Percentiles rank a stretch among this genome's conserved stretches.
phyloP scores from a whole-genome alignment of 208 protist species.

The Leptomonas pyrrhocoris region DNA sequence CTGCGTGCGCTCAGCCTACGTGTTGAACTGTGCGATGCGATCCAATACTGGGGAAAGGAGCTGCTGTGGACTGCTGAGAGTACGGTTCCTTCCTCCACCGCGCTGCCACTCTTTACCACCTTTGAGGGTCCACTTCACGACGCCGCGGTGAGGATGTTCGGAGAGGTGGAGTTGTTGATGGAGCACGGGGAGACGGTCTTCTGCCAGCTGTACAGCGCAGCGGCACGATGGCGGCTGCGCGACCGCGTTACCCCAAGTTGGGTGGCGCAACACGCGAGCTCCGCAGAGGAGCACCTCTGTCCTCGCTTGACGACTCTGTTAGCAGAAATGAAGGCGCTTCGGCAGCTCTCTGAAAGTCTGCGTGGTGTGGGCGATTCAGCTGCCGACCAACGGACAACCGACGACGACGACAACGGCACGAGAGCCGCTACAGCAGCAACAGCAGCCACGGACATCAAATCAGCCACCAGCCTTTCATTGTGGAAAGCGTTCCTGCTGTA shows the following conservation, averaged over 20 bases:
- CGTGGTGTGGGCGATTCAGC: neutral
- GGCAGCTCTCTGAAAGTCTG: constrained; percentile 7
- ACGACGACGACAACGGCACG: neutral
- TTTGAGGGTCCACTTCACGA: neutral
- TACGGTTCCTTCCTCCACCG: neutral
- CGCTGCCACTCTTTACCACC: constrained; percentile 2
- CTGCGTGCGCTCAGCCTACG: constrained; percentile 8
- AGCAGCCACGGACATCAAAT: neutral
- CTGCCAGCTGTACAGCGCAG: constrained; percentile 1
- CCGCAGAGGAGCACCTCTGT: constrained; percentile 30
- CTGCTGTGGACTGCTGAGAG: neutral
- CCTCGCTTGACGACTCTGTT: constrained; percentile 18
- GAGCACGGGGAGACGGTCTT: constrained; percentile 10
- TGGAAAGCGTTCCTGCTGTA: constrained; percentile 36
- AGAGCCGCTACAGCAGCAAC: neutral
- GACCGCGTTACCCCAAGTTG: constrained; percentile 28
- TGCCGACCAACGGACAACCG: no score
- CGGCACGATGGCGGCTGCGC: constrained; percentile 21
- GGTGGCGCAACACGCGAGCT: constrained; percentile 29
- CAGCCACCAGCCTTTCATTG: constrained; percentile 5
- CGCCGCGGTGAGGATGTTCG: constrained; percentile 1
- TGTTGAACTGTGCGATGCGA: constrained; percentile 8
- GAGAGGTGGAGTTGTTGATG: constrained; percentile 16
- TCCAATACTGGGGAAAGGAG: constrained; percentile 17
- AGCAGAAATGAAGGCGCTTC: constrained; percentile 12